Evolutionary conservation across 2,329 filamentous ascomycete genomes (phyloP), one percentile per base, ranked within the genome.

Genomic region (Fonsecaea erecta): DNA sequence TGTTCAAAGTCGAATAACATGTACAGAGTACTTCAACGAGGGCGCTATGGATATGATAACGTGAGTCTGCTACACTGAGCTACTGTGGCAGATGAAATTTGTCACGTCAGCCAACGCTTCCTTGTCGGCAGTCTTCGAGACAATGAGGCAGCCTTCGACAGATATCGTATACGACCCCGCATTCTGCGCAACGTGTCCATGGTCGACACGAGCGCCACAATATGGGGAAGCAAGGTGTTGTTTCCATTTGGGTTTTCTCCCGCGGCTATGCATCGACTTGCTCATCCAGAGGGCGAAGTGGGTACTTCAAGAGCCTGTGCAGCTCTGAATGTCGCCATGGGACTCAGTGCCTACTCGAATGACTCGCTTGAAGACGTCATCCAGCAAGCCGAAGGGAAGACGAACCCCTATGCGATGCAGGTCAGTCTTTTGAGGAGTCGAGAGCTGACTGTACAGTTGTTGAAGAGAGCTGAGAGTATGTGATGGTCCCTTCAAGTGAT

Each of bases 31-130:
- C 74, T 86, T 82, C 73, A 86, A 86, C 71, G 84, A 82, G 65
- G 84, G 84, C 5, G 82, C 84, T 4, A 85, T 85, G 75, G 83
- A 85, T 67, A 75, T 84, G 26, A 75, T 82, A 60, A 85, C 83
- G 77, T 79, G 51, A 54, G 59, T 61, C 46, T 43, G 14, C n/a
- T 11, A 28, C 3, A 35, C 16, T 52, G 24, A 53, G 16, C 32
- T 24, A 32, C 14, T n/a, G 67, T 48, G 7, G n/a, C 77, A 75
- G 14, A 73, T 32, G 30, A 18, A 30, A 11, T 48, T 12, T 18
- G 43, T 24, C 48, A 24, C 4, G 34, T 26, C 34, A 18, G 46
- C 62, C 48, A 60, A 64, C 61, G 18, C 11, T 21, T 16, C n/a
- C 8, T 12, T 24, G 9, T 86, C n/a, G 21, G 32, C 30, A 66